Conservation (phyloP, 2,329 filamentous ascomycete species). For the Fusarium buharicum region DNA sequence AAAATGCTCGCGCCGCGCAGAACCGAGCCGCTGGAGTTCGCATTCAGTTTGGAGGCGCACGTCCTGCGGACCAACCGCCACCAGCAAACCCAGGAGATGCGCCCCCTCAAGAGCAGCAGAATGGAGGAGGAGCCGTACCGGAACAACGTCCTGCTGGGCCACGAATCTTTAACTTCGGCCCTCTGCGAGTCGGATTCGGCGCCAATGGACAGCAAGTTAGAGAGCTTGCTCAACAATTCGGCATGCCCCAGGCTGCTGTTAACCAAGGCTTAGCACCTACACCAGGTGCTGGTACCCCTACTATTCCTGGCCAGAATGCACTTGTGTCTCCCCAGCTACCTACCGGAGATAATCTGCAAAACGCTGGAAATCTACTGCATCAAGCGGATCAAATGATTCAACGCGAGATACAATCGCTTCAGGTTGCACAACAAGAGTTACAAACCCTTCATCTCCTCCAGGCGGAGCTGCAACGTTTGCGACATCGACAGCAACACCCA, state of each 20-base stretch:
- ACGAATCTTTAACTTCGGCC: slow-evolving; percentile 77
- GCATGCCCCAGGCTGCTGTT: slow-evolving; percentile 51
- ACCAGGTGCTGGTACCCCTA: slow-evolving; percentile 30
- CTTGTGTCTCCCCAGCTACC: slow-evolving; percentile 35
- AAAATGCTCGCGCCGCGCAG: slow-evolving; percentile 42
- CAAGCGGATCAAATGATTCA: slow-evolving; percentile 75
- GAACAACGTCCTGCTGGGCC: slow-evolving; percentile 54
- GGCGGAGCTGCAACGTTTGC: slow-evolving; percentile 73
- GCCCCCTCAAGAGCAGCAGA: slow-evolving; percentile 38
- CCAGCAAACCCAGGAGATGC: slow-evolving; percentile 39
- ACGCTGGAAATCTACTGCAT: slow-evolving; percentile 69
- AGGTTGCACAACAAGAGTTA: slow-evolving; percentile 73
- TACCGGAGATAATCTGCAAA: slow-evolving; percentile 50
- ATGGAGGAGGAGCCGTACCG: slow-evolving; percentile 40
- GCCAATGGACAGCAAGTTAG: slow-evolving; percentile 74
- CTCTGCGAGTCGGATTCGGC: slow-evolving; percentile 80
- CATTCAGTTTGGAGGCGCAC: slow-evolving; percentile 47
- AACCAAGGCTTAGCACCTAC: slow-evolving; percentile 39
- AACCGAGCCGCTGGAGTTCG: slow-evolving; percentile 46
- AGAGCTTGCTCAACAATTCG: slow-evolving; percentile 73
- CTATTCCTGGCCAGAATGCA: slow-evolving; percentile 26
- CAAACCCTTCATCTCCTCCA: slow-evolving; percentile 74
- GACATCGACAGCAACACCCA: slow-evolving; percentile 58
- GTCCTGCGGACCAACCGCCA: slow-evolving; percentile 37
- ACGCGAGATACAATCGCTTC: slow-evolving; percentile 72